phyloP scores from a whole-genome alignment of 345 rosid genomes.

The Litchi chinensis region DNA sequence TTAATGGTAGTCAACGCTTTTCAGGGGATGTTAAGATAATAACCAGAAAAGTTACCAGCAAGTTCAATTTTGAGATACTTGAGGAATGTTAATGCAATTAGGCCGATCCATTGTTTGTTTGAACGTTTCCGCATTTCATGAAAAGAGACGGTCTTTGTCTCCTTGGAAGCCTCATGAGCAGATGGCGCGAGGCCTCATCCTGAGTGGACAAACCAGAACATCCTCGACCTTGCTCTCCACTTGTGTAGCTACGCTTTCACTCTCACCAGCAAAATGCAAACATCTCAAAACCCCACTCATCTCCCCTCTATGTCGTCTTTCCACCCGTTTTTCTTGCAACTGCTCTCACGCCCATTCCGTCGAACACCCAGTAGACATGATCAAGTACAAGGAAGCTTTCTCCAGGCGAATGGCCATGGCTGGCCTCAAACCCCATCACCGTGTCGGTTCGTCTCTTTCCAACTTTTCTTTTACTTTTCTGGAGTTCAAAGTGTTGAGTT shows the following conservation, averaged over 20 bases:
- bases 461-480: background rate
- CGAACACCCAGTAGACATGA: slow-evolving; percentile 27
- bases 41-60: no score
- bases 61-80: no score
- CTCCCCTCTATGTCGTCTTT: slow-evolving; percentile 27
- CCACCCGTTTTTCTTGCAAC: slow-evolving; percentile 48
- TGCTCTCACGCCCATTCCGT: slow-evolving; percentile 32
- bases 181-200: slow-evolving; percentile 53
- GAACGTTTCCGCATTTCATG: background rate
- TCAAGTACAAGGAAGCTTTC: slow-evolving; percentile 56
- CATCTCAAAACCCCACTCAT: slow-evolving; percentile 23
- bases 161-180: no score
- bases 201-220: slow-evolving; percentile 41
- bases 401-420: slow-evolving; percentile 75
- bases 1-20: no score
- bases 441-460: slow-evolving; percentile 54
- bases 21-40: no score
- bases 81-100: no score
- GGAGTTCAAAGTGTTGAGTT: background rate
- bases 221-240: slow-evolving; percentile 27
- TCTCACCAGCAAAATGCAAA: slow-evolving; percentile 29
- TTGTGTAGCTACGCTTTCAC: slow-evolving; percentile 33
- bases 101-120: no score
- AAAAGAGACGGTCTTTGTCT: no score
- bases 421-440: slow-evolving; percentile 84